Conservation (phyloP, 2,329 filamentous ascomycete species). For the Trichoderma sp. region DNA sequence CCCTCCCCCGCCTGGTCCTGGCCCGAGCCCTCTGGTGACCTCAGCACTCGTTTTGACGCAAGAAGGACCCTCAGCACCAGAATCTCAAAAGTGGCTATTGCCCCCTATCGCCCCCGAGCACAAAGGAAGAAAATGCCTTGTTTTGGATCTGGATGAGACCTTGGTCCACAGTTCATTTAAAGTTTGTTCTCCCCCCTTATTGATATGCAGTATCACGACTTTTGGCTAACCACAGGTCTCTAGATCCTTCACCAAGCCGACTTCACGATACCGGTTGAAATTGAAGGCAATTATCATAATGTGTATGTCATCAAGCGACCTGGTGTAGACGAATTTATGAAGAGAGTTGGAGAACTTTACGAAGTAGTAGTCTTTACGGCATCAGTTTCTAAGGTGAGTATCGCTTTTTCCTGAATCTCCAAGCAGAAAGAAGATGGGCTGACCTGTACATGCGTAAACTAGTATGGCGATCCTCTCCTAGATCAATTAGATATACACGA, state of each 20-base stretch:
- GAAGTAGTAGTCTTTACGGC: constrained; percentile 99
- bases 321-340: constrained; percentile 99
- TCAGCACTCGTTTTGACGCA: constrained; percentile 47
- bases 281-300: constrained; percentile 98
- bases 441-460: background rate
- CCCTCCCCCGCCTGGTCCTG: constrained; percentile 51
- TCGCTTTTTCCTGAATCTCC: background rate
- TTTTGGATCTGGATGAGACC: constrained; percentile 94
- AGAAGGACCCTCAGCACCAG: constrained; percentile 48
- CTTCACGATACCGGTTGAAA: constrained; percentile 98
- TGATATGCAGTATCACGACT: background rate
- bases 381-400: constrained; percentile 87
- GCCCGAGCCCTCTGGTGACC: constrained; percentile 48
- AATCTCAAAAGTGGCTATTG: constrained; percentile 68
- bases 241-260: constrained; percentile 97
- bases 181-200: constrained; percentile 54
- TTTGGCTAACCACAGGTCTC: constrained; percentile 30
- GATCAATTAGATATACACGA: constrained; percentile 97
- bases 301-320: constrained; percentile 99
- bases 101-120: constrained; percentile 81
- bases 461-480: constrained; percentile 95
- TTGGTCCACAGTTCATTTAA: constrained; percentile 99
- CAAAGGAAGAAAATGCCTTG: constrained; percentile 88
- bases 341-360: constrained; percentile 94
- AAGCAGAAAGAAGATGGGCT: background rate